A percentile compares a stretch with the other conserved stretches of the same genome.
Evolutionary conservation across 2,329 filamentous ascomycete species (phyloP).

Genomic region (Ceratocystis variospora): DNA sequence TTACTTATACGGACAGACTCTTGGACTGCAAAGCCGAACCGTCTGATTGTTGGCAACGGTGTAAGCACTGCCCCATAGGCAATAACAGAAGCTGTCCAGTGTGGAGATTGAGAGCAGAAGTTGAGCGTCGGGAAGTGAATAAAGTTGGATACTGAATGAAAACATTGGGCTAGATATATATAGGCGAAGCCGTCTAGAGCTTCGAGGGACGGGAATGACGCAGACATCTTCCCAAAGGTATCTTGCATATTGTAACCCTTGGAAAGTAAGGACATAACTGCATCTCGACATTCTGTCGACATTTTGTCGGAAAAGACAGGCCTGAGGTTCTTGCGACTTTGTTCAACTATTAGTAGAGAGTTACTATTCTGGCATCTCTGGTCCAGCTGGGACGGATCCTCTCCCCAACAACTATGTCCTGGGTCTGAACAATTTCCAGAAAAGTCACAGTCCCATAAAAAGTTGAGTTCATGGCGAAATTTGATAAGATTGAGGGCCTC

Average conservation of each 20-base stretch:
- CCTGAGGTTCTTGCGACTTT: slow-evolving; percentile 28
- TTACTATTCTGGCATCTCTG: not conserved
- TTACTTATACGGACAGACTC: slow-evolving; percentile 34
- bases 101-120: slow-evolving; percentile 40
- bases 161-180: slow-evolving; percentile 43
- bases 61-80: slow-evolving; percentile 48
- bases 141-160: slow-evolving; percentile 43
- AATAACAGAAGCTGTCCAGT: slow-evolving; percentile 46
- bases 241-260: slow-evolving; percentile 40
- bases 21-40: slow-evolving; percentile 44
- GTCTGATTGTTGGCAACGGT: slow-evolving; percentile 43
- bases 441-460: slow-evolving; percentile 13
- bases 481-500: slow-evolving; percentile 24
- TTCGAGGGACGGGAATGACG: slow-evolving; percentile 48
- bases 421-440: slow-evolving; percentile 24
- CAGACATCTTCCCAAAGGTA: slow-evolving; percentile 39
- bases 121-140: slow-evolving; percentile 49
- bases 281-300: slow-evolving; percentile 40
- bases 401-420: slow-evolving; percentile 32
- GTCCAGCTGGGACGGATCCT: slow-evolving; percentile 33
- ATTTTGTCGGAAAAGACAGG: slow-evolving; percentile 33
- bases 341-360: slow-evolving; percentile 28
- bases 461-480: slow-evolving; percentile 15
- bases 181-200: slow-evolving; percentile 48
- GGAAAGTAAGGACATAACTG: slow-evolving; percentile 49